phyloP scores from a whole-genome alignment of 352 stramenopile genomes.

The Phytophthora capsici region DNA sequence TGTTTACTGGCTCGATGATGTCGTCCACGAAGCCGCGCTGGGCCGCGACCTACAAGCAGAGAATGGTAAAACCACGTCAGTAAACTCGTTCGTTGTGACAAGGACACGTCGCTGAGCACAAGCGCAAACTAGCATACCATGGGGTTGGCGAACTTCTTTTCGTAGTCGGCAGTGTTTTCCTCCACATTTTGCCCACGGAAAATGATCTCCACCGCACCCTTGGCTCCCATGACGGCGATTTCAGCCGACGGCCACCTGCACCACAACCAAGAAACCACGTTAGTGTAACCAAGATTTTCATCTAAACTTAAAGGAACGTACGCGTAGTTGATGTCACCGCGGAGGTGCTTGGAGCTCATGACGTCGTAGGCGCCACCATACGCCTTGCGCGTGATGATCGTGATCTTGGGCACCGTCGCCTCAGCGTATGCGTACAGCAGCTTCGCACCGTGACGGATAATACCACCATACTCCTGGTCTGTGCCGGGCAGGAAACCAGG shows the following conservation, averaged over 20 bases:
- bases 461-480: constrained; percentile 90
- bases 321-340: constrained; percentile 97
- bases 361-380: constrained; percentile 99
- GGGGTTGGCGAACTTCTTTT: constrained; percentile 96
- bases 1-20: constrained; percentile 96
- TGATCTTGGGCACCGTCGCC: constrained; percentile 98
- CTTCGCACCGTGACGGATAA: constrained; percentile 98
- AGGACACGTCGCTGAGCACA: constrained; percentile 14
- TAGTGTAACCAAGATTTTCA: constrained; percentile 6
- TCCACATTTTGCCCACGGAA: constrained; percentile 97
- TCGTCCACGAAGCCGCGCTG: constrained; percentile 98
- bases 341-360: constrained; percentile 98
- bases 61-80: constrained; percentile 8
- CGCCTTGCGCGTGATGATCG: constrained; percentile 98
- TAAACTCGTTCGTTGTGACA: constrained; percentile 11
- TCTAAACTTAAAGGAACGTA: constrained; percentile 38
- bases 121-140: constrained; percentile 63
- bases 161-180: constrained; percentile 96
- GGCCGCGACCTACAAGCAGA: constrained; percentile 82
- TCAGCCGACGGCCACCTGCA: constrained; percentile 75
- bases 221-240: constrained; percentile 93
- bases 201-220: constrained; percentile 98
- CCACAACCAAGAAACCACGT: constrained; percentile 9
- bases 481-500: constrained; percentile 98
- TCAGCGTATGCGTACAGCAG: constrained; percentile 98